Evolutionary conservation across 2,329 filamentous ascomycete genomes (phyloP).

Genomic region (Fusarium sp.): DNA sequence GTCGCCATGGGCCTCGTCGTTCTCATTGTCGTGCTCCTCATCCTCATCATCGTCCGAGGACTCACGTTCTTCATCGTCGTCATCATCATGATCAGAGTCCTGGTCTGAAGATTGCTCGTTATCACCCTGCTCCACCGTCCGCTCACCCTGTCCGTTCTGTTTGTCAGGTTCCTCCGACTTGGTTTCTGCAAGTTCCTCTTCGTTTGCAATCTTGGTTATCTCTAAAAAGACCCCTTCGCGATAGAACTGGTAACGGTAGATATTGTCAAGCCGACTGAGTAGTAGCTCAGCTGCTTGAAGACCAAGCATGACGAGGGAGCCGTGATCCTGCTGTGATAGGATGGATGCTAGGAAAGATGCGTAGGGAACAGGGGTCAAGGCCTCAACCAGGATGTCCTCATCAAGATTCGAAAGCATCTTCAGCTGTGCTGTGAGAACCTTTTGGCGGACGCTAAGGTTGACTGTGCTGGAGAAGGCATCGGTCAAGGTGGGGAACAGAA

Average conservation of each 20-base stretch:
- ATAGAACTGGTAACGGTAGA: constrained; percentile 97
- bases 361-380: constrained; percentile 90
- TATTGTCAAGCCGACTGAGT: constrained; percentile 84
- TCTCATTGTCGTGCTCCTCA: constrained; percentile 65
- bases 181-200: constrained; percentile 54
- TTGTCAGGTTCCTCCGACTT: constrained; percentile 34
- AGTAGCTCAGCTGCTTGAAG: constrained; percentile 92
- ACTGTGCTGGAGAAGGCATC: constrained; percentile 98
- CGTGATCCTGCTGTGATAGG: constrained; percentile 93
- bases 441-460: constrained; percentile 93
- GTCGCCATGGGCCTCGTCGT: constrained; percentile 68
- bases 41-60: constrained; percentile 64
- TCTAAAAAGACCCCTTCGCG: constrained; percentile 96
- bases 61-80: constrained; percentile 55
- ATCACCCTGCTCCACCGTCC: constrained; percentile 48
- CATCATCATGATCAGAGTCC: constrained; percentile 49
- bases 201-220: constrained; percentile 83
- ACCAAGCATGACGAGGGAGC: constrained; percentile 87
- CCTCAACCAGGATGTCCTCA: constrained; percentile 85
- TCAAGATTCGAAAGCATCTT: constrained; percentile 99
- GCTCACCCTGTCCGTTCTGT: constrained; percentile 47
- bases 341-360: constrained; percentile 97
- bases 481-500: constrained; percentile 93
- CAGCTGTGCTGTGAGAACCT: constrained; percentile 93
- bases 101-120: constrained; percentile 51